These are phyloP conservation scores for Aaosphaeria arxii DNA, from an alignment of 2,329 filamentous ascomycete genomes.

Conservation along the genomic window DNA sequence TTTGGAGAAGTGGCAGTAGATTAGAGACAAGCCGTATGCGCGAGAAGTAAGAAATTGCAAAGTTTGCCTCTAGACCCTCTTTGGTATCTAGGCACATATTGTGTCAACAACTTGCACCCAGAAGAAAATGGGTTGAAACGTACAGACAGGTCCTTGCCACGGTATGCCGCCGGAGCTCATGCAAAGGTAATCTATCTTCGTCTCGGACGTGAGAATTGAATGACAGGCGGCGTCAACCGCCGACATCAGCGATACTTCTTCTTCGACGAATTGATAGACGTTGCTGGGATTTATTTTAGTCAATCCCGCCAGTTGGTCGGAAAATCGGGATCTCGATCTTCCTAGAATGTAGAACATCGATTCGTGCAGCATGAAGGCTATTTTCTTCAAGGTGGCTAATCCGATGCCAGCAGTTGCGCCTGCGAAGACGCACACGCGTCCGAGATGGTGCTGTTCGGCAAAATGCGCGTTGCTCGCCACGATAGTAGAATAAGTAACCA, in stretches of 20 bases:
- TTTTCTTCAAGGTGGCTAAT: slow-evolving; percentile 15
- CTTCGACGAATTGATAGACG: slow-evolving; percentile 23
- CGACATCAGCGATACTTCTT: slow-evolving; percentile 14
- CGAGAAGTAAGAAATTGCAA: slow-evolving; percentile 31
- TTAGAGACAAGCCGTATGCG: slow-evolving; percentile 28
- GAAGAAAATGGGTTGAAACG: not conserved
- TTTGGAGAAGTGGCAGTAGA: slow-evolving; percentile 29
- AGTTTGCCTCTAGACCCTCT: slow-evolving; percentile 28
- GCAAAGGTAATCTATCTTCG: slow-evolving; percentile 8
- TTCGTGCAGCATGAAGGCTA: slow-evolving; percentile 11
- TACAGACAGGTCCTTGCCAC: slow-evolving; percentile 7
- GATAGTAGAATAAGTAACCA: slow-evolving; percentile 5
- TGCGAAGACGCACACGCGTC: slow-evolving; percentile 10
- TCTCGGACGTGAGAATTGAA: not conserved
- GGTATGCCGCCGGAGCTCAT: slow-evolving; percentile 9
- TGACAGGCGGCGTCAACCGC: slow-evolving; percentile 7
- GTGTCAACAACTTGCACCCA: not conserved
- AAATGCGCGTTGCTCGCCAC: slow-evolving; percentile 7
- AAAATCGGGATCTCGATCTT: slow-evolving; percentile 4
- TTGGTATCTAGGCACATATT: slow-evolving; percentile 20
- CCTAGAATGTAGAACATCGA: slow-evolving; percentile 11
- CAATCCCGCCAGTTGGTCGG: slow-evolving; percentile 2
- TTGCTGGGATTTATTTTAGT: slow-evolving; percentile 3
- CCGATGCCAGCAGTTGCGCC: slow-evolving; percentile 19
- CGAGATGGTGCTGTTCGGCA: slow-evolving; percentile 4